phyloP scores from a whole-genome alignment of 345 rosid genomes.

The Arabis hirsuta region DNA sequence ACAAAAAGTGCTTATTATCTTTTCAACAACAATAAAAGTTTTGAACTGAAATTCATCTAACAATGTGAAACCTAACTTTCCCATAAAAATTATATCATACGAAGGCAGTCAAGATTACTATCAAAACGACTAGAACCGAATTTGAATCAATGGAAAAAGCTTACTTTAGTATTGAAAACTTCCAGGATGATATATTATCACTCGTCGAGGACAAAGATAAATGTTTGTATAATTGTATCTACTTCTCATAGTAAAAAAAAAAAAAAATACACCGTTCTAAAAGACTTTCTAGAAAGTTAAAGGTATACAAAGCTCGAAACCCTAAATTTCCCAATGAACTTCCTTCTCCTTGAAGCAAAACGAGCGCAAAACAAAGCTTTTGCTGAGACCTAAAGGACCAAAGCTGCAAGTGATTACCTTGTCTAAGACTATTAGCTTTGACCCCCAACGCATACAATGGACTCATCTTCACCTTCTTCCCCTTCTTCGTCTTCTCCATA shows the following conservation, averaged over 20 bases:
- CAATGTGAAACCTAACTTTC: conserved; percentile 16
- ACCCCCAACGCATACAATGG: not conserved
- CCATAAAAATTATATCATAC: conserved; percentile 7
- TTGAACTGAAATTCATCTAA: not conserved
- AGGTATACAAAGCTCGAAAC: not conserved
- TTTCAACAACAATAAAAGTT: not conserved
- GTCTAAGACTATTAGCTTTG: not conserved
- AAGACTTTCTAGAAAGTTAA: no score
- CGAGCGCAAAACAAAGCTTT: conserved; percentile 24
- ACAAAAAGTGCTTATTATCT: not conserved
- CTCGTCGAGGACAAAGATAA: conserved; percentile 10
- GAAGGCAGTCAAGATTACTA: conserved; percentile 11
- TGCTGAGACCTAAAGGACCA: conserved; percentile 30
- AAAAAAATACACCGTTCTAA: no score
- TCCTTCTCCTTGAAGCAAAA: not conserved
- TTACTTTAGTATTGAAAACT: conserved; percentile 30
- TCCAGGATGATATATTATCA: conserved; percentile 15
- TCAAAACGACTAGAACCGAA: not conserved
- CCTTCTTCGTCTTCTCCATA: not conserved
- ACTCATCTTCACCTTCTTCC: not conserved
- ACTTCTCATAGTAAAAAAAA: conserved; percentile 61
- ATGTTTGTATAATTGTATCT: conserved; percentile 30
- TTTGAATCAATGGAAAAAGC: conserved; percentile 19
- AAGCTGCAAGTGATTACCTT: conserved; percentile 12
- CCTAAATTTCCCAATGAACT: not conserved